Conservation (phyloP, 31 red algal species). For the Asparagopsis taxiformis region DNA sequence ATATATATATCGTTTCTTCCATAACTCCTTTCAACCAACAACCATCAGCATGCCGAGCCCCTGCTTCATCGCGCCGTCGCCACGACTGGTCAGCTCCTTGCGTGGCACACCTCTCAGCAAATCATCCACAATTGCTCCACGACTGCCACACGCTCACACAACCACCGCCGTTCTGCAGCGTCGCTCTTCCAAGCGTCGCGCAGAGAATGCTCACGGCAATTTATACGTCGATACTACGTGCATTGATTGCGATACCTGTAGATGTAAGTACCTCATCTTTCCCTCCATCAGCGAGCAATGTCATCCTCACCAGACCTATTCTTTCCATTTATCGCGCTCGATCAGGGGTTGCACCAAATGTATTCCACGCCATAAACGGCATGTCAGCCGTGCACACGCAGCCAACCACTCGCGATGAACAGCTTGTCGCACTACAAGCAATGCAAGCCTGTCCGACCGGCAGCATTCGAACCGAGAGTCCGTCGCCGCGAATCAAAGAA, state of each 20-base stretch:
- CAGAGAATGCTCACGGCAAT: slow-evolving; percentile 76
- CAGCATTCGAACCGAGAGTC: slow-evolving; percentile 63
- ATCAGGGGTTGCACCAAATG: slow-evolving; percentile 73
- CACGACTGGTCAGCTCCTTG: not conserved
- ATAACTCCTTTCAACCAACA: no score
- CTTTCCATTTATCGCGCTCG: no score
- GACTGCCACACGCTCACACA: not conserved
- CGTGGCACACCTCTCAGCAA: not conserved
- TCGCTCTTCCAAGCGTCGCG: slow-evolving; percentile 18
- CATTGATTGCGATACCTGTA: slow-evolving; percentile 93
- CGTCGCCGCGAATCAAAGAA: slow-evolving; percentile 10
- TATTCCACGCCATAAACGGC: slow-evolving; percentile 36
- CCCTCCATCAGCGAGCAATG: not conserved
- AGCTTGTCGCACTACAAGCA: slow-evolving; percentile 55
- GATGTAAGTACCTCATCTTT: slow-evolving; percentile 22
- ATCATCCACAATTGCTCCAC: not conserved
- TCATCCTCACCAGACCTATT: not conserved
- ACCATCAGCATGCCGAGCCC: not conserved
- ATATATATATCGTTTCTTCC: no score
- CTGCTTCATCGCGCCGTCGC: not conserved
- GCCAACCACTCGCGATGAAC: slow-evolving; percentile 32
- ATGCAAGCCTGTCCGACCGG: slow-evolving; percentile 78
- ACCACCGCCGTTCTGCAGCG: not conserved
- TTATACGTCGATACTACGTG: slow-evolving; percentile 80
- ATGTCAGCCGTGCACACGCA: slow-evolving; percentile 79